phyloP scores from a whole-genome alignment of 371 early-diverging fungal species.

The Lichtheimia ornata region DNA sequence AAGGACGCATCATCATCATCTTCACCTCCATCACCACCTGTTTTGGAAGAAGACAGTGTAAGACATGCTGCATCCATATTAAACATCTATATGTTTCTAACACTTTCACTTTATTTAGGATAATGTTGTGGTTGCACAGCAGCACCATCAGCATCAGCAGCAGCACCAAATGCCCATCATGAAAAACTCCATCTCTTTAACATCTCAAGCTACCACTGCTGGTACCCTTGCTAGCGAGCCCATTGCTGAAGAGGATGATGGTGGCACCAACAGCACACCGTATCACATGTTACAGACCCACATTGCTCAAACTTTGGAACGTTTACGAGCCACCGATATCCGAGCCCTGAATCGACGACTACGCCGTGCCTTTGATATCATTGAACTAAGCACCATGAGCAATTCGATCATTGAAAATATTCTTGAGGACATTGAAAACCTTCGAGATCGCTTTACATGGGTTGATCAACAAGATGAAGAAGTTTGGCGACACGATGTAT shows the following conservation, averaged over 20 bases:
- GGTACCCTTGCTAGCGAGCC: constrained; percentile 6
- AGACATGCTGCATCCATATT: too few relatives aligned
- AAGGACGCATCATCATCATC: neutral
- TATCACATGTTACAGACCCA: constrained; percentile 21
- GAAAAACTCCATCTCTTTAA: constrained; percentile 23
- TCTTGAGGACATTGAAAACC: constrained; percentile 55
- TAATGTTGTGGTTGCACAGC: neutral
- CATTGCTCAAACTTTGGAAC: constrained; percentile 32
- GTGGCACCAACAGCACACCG: constrained; percentile 3
- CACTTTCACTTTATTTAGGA: too few relatives aligned
- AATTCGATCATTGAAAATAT: constrained; percentile 76
- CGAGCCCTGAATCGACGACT: constrained; percentile 63
- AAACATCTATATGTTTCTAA: too few relatives aligned
- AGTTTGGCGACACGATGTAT: constrained; percentile 26
- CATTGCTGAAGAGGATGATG: constrained; percentile 4
- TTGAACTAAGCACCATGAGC: constrained; percentile 71
- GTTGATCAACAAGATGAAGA: constrained; percentile 32
- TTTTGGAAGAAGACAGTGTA: too few relatives aligned
- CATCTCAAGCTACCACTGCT: constrained; percentile 9
- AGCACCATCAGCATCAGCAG: neutral
- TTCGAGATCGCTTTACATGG: constrained; percentile 57
- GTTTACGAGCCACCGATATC: constrained; percentile 58
- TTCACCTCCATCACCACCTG: neutral
- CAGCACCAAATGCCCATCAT: neutral
- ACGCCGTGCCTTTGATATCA: constrained; percentile 67